Percentiles rank a stretch among this genome's conserved stretches.
Conservation (phyloP, 2,329 filamentous ascomycete genomes). For the Elsinoe batatas region DNA sequence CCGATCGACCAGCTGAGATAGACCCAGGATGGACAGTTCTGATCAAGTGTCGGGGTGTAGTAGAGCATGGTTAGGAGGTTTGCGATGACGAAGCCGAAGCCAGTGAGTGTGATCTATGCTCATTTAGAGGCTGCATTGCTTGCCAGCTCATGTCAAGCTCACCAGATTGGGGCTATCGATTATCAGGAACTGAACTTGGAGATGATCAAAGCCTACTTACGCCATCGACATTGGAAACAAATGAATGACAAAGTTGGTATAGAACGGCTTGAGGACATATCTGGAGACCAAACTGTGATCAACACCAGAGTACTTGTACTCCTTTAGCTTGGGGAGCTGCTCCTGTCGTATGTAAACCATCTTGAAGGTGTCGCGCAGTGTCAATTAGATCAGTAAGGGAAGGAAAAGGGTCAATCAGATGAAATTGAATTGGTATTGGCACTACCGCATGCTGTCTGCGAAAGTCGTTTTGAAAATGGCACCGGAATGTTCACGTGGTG, state of each 20-base stretch:
- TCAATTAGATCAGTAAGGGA: not conserved
- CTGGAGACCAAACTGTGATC: slow-evolving; percentile 83
- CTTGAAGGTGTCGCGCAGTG: not conserved
- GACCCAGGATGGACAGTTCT: slow-evolving; percentile 90
- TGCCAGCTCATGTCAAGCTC: not conserved
- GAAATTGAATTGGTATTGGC: not conserved
- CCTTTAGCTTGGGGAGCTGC: slow-evolving; percentile 74
- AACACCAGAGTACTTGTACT: slow-evolving; percentile 85
- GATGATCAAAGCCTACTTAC: slow-evolving; percentile 31
- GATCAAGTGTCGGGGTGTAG: slow-evolving; percentile 90
- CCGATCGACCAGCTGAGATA: slow-evolving; percentile 87
- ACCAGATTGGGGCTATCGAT: slow-evolving; percentile 20
- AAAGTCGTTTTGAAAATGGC: not conserved
- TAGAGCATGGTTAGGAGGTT: slow-evolving; percentile 89
- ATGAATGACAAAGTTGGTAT: slow-evolving; percentile 86
- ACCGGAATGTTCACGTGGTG: not conserved
- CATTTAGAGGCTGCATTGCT: not conserved
- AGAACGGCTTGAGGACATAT: slow-evolving; percentile 96
- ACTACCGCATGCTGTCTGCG: slow-evolving; percentile 5
- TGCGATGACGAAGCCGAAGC: slow-evolving; percentile 78
- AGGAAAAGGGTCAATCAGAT: not conserved
- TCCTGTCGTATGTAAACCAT: slow-evolving; percentile 97
- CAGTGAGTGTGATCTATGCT: slow-evolving; percentile 68
- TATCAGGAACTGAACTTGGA: slow-evolving; percentile 12
- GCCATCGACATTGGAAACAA: slow-evolving; percentile 96